Evolutionary conservation across 1,284 basidiomycete species (phyloP).

Genomic region (Irpex sp.): DNA sequence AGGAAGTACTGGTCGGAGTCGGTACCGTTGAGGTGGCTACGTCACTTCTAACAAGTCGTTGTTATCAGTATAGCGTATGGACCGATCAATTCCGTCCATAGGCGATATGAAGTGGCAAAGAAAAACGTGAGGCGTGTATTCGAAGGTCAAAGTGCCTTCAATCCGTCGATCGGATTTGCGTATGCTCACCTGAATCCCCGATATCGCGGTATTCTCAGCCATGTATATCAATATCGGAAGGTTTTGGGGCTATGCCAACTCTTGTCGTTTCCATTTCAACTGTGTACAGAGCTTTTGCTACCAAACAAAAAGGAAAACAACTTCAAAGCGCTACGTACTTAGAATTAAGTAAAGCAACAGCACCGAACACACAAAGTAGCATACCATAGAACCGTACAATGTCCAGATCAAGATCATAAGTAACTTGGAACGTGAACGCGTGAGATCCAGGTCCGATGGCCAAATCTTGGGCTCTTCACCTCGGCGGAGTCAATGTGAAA

Average conservation of each 20-base stretch:
- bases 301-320: background rate
- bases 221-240: background rate
- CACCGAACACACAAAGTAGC: background rate
- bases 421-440: background rate
- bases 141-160: too few relatives aligned
- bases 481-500: background rate
- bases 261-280: background rate
- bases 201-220: too few relatives aligned
- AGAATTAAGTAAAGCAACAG: background rate
- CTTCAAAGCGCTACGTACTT: background rate
- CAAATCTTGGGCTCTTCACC: background rate
- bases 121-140: too few relatives aligned
- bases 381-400: background rate
- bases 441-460: background rate
- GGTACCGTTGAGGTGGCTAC: too few relatives aligned
- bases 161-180: too few relatives aligned
- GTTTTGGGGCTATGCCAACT: background rate
- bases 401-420: background rate
- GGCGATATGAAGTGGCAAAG: too few relatives aligned
- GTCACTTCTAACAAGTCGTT: too few relatives aligned
- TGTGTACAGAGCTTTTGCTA: background rate
- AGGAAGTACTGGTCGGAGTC: too few relatives aligned
- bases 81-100: too few relatives aligned
- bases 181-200: too few relatives aligned
- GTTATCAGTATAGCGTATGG: too few relatives aligned